Evolutionary conservation across 2,329 filamentous ascomycete species (phyloP), one percentile per base, ranked within the genome.

Genomic region (Pseudocercospora eumusae): DNA sequence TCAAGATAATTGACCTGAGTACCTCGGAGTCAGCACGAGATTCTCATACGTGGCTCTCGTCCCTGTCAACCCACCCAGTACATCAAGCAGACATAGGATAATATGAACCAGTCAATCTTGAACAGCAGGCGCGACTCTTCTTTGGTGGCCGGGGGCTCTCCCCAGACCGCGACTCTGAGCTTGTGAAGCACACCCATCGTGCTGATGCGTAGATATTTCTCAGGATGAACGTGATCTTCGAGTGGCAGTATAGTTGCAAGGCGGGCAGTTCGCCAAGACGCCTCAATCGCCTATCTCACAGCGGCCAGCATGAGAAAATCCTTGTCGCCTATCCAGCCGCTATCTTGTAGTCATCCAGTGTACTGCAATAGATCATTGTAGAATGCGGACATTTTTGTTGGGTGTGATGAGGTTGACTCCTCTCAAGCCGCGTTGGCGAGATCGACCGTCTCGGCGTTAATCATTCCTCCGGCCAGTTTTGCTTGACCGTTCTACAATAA

Each of bases 81-180:
- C 73, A 76, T 76, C 18, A 78, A 57, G 64, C 76, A 78, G 40
- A 76, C 77, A 61, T 77, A 77, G 0, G 74, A 74, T 27, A 74
- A 49, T 49, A 74, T 69, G 57, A 74, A 73, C 58, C 66, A 71
- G 55, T 75, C 72, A 31, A 74, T 68, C 64, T 74, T 73, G 61
- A 69, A 62, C 1, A 71, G 55, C 4, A 71, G 61, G 2, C 47
- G 55, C 21, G 66, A 61, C 52, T 71, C 69, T 10, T 63, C 67
- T 54, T 65, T 68, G 8, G 68, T 70, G 9, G 68, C 56, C 21
- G 69, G 68, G 27, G 68, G 66, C 18, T 67, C 63, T 60, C 69
- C 69, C 69, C 69, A 71, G 23, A 70, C 55, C 28, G 65, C 68
- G 15, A 70, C 67, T 15, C 68, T 57, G 27, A 69, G 31, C 20